Base-by-base conservation (phyloP, 2,329 filamentous ascomycete species). In the Shiraia sp. region DNA sequence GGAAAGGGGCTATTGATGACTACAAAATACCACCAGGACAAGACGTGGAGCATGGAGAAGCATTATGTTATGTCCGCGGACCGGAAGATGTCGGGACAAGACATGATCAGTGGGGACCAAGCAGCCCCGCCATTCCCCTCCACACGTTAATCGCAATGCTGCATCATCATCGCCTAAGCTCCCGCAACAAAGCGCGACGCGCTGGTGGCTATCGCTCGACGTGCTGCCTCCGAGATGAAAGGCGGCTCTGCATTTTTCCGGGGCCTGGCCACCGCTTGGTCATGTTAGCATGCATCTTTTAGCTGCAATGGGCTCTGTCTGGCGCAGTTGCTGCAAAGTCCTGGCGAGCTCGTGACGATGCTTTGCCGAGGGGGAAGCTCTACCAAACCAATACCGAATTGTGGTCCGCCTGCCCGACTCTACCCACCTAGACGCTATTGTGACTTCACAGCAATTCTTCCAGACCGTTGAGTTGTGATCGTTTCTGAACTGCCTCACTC, bases 361-460 rank as follows among this genome's bases (percentile, higher is more conserved):
- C 51, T 45, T 49, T 63, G 63, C 66, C 66, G 65, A 67, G 66
- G 66, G 38, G 52, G 46, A 41, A 44, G 43, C 39, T 44, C 30
- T 42, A 51, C 55, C 54, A 64, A 61, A 54, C 55, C 55, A 55
- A 61, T 63, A 59, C 58, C 65, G 60, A 63, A 56, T 44, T 45
- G 44, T 57, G 52, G 54, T 65, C 64, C 63, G 63, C 59, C 53
- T 59, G 63, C 51, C 65, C 66, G 66, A 63, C 49, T 64, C 57
- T 69, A 69, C 58, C 66, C 66, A 67, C 57, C 51, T 54, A 49
- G 55, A 56, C 59, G 58, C 57, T 61, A 51, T 44, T 47, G 53
- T 61, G 53, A 61, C 54, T 57, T 57, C 50, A 57, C 61, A 61
- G 53, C 50, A 49, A 53, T 33, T 41, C 36, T 44, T 45, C 41